Conservation (phyloP, 768 basidiomycete genomes). For the Clavaria fumosa region DNA sequence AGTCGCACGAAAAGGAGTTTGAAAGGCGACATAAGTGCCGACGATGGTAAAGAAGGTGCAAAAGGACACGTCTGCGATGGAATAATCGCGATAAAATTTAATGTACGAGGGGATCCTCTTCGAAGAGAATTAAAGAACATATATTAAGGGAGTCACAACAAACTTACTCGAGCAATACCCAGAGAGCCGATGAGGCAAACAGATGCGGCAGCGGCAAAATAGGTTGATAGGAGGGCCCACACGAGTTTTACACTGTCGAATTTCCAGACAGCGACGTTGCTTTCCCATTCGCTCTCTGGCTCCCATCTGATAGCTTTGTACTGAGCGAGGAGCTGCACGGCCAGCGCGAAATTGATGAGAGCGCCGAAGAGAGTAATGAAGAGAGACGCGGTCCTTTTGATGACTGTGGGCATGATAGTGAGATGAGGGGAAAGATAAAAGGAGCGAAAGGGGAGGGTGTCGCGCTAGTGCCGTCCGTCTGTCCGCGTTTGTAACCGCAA, state of each 20-base stretch:
- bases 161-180: slow-evolving; percentile 52
- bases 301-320: slow-evolving; percentile 29
- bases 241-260: slow-evolving; percentile 34
- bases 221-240: slow-evolving; percentile 47
- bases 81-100: slow-evolving; percentile 70
- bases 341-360: slow-evolving; percentile 20
- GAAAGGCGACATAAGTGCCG: slow-evolving; percentile 45
- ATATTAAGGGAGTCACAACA: slow-evolving; percentile 2
- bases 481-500: no score
- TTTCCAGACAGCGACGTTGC: slow-evolving; percentile 22
- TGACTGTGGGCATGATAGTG: background rate
- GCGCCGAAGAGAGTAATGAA: slow-evolving; percentile 24
- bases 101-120: slow-evolving; percentile 52
- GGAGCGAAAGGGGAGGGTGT: no score
- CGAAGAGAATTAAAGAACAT: no score
- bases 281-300: slow-evolving; percentile 32
- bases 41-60: slow-evolving; percentile 41
- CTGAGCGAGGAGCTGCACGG: slow-evolving; percentile 22
- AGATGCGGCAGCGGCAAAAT: slow-evolving; percentile 49
- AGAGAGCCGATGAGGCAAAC: slow-evolving; percentile 51
- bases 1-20: slow-evolving; percentile 35
- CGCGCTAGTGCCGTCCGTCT: no score
- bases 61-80: slow-evolving; percentile 65
- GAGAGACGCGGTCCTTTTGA: slow-evolving; percentile 22
- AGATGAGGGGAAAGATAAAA: background rate